These are phyloP conservation scores for Trichoderma koningii DNA, from an alignment of 2,329 filamentous ascomycete species.

Conservation along the genomic window DNA sequence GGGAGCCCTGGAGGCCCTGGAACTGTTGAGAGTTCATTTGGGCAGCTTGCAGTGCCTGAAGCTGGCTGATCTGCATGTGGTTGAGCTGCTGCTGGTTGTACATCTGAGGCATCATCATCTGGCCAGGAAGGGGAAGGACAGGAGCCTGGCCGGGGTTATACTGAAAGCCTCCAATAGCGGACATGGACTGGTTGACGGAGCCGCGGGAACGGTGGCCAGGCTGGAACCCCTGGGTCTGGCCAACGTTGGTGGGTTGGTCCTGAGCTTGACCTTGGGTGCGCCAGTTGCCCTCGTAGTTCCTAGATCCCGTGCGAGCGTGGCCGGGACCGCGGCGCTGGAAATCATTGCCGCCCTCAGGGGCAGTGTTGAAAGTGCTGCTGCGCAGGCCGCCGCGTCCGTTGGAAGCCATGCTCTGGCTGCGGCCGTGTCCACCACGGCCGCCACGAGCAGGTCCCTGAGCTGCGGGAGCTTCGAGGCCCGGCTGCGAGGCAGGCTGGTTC, in stretches of 20 bases:
- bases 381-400: constrained; percentile 73
- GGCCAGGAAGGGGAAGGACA: constrained; percentile 80
- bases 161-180: constrained; percentile 82
- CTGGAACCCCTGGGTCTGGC: constrained; percentile 75
- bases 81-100: constrained; percentile 88
- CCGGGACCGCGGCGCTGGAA: constrained; percentile 75
- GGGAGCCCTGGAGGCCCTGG: constrained; percentile 67
- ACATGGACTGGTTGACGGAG: constrained; percentile 85
- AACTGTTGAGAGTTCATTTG: constrained; percentile 78
- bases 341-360: constrained; percentile 50
- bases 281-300: constrained; percentile 99
- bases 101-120: constrained; percentile 84
- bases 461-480: constrained; percentile 40
- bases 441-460: constrained; percentile 52
- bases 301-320: constrained; percentile 79
- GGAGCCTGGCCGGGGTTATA: constrained; percentile 81
- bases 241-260: constrained; percentile 51
- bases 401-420: constrained; percentile 90
- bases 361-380: constrained; percentile 60
- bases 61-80: constrained; percentile 82
- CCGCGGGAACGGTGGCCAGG: constrained; percentile 84
- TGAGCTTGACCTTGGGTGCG: constrained; percentile 74
- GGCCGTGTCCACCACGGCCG: constrained; percentile 63
- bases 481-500: constrained; percentile 40
- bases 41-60: constrained; percentile 88